Evolutionary conservation across 305 asterid genomes (phyloP).

Genomic region (Nicotiana rustica): DNA sequence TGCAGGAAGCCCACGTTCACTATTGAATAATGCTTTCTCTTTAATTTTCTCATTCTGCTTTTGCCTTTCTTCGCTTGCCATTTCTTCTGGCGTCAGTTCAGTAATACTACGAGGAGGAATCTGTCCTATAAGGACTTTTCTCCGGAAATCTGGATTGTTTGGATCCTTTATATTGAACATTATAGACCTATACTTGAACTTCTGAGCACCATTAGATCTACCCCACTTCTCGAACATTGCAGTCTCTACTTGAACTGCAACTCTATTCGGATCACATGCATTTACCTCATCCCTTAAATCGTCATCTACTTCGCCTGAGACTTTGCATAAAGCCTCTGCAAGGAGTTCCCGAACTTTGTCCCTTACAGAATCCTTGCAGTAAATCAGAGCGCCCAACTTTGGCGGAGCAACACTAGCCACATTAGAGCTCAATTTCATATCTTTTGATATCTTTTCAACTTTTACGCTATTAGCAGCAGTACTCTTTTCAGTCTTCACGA

Average conservation of each 20-base stretch:
- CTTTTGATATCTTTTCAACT: slow-evolving; percentile 33
- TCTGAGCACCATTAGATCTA: slow-evolving; percentile 72
- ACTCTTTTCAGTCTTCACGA: slow-evolving; percentile 37
- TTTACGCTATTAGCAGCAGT: not conserved
- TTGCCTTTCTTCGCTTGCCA: slow-evolving; percentile 94
- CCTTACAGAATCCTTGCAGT: slow-evolving; percentile 77
- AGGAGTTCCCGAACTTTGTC: slow-evolving; percentile 84
- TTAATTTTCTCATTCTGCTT: slow-evolving; percentile 72
- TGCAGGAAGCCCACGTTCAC: slow-evolving; percentile 68
- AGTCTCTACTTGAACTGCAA: slow-evolving; percentile 80
- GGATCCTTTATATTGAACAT: slow-evolving; percentile 84
- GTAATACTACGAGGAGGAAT: slow-evolving; percentile 54
- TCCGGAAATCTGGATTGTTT: slow-evolving; percentile 85
- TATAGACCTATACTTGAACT: slow-evolving; percentile 81
- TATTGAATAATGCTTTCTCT: slow-evolving; percentile 80
- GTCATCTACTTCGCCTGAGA: slow-evolving; percentile 55
- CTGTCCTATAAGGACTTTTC: slow-evolving; percentile 75
- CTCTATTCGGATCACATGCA: slow-evolving; percentile 73
- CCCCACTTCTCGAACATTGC: slow-evolving; percentile 94
- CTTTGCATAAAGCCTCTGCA: slow-evolving; percentile 81
- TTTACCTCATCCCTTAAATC: slow-evolving; percentile 53
- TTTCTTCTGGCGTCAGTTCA: slow-evolving; percentile 72
- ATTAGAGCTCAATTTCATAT: slow-evolving; percentile 52
- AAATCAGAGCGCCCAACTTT: slow-evolving; percentile 69
- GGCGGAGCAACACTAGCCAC: slow-evolving; percentile 56